These are phyloP conservation scores for Penicillium mononematosum DNA, from an alignment of 495 filamentous ascomycete genomes.

Conservation along the genomic window DNA sequence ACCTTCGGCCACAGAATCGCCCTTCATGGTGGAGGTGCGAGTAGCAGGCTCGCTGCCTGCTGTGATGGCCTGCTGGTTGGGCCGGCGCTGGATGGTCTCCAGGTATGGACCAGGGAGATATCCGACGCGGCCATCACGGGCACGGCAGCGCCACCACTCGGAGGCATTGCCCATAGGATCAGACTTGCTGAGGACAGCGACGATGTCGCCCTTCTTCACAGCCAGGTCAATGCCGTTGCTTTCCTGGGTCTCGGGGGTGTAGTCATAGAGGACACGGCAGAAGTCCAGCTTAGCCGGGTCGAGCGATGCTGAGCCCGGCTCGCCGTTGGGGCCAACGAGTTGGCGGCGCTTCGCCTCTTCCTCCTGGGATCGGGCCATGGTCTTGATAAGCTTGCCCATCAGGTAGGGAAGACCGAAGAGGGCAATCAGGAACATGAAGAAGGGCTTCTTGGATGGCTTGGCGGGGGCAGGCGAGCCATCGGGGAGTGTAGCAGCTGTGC, in stretches of 20 bases:
- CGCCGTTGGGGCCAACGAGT: constrained; percentile 51
- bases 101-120: constrained; percentile 90
- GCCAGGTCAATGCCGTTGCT: constrained; percentile 78
- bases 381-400: constrained; percentile 89
- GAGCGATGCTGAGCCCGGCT: constrained; percentile 51
- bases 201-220: constrained; percentile 92
- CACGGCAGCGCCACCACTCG: constrained; percentile 96
- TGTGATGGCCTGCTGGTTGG: constrained; percentile 53
- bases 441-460: constrained; percentile 85
- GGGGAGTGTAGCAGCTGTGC: constrained; percentile 46
- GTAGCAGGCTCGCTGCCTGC: constrained; percentile 48
- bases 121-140: constrained; percentile 85
- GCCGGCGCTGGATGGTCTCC: constrained; percentile 73
- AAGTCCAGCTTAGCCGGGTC: constrained; percentile 92
- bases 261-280: constrained; percentile 92
- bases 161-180: constrained; percentile 89
- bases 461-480: constrained; percentile 57
- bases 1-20: constrained; percentile 32
- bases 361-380: constrained; percentile 78
- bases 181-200: constrained; percentile 88
- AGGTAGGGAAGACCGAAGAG: constrained; percentile 94
- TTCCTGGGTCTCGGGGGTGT: constrained; percentile 69
- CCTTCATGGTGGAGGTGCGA: constrained; percentile 59
- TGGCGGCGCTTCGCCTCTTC: constrained; percentile 66
- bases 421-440: constrained; percentile 91